These are phyloP conservation scores for Diaporthe australafricana DNA, from an alignment of 2,329 filamentous ascomycete species.

Conservation along the genomic window DNA sequence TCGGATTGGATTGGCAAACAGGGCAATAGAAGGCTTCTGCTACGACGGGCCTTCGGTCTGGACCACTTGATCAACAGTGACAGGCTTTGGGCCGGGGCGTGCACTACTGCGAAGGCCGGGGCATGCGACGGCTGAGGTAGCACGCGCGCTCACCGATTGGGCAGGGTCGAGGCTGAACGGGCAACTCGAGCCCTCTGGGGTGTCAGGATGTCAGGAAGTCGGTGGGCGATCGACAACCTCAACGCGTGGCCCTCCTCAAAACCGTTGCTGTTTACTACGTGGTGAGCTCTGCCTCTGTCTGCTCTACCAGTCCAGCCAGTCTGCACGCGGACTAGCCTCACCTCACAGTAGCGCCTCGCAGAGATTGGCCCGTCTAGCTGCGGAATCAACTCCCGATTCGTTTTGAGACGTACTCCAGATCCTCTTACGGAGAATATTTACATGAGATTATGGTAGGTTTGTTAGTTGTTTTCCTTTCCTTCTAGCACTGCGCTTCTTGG, in stretches of 20 bases:
- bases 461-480: neutral
- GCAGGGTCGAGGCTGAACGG: neutral
- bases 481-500: slow-evolving; percentile 8
- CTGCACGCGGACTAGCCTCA: neutral
- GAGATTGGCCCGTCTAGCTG: slow-evolving; percentile 17
- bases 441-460: neutral
- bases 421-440: slow-evolving; percentile 23
- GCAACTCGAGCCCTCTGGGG: neutral
- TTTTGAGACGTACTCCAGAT: neutral
- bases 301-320: neutral
- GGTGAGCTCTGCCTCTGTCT: neutral
- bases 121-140: slow-evolving; percentile 1
- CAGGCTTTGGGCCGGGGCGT: neutral
- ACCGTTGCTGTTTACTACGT: slow-evolving; percentile 8
- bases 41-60: slow-evolving; percentile 20
- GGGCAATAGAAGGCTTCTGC: neutral
- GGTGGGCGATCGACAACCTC: neutral
- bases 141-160: slow-evolving; percentile 4
- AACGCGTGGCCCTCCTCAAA: slow-evolving; percentile 23
- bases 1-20: slow-evolving; percentile 14
- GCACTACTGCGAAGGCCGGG: neutral
- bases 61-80: slow-evolving; percentile 20
- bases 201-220: neutral
- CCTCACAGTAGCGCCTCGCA: neutral
- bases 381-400: slow-evolving; percentile 15